These are phyloP conservation scores for Peterozyma xylosa DNA, from an alignment of 805 yeast species.

Conservation along the genomic window DNA sequence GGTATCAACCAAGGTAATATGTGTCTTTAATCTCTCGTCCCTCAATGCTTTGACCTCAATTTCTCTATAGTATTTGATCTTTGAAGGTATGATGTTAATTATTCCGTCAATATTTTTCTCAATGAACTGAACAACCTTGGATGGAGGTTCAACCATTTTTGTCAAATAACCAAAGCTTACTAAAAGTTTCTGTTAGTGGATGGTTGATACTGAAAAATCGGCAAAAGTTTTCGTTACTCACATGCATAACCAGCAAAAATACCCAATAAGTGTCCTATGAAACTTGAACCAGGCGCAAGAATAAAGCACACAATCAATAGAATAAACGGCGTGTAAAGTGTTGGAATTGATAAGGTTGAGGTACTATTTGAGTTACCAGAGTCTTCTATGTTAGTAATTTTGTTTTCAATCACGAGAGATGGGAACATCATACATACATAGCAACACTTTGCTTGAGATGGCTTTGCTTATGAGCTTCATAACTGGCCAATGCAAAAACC, in stretches of 20 bases:
- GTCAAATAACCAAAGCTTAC: slow-evolving; percentile 49
- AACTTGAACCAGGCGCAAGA: slow-evolving; percentile 58
- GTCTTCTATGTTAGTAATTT: slow-evolving; percentile 30
- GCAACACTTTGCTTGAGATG: slow-evolving; percentile 15
- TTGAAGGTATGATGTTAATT: slow-evolving; percentile 46
- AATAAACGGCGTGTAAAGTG: slow-evolving; percentile 49
- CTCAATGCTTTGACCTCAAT: slow-evolving; percentile 45
- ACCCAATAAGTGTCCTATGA: slow-evolving; percentile 70
- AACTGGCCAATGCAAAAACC: slow-evolving; percentile 61
- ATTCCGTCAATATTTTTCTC: slow-evolving; percentile 45
- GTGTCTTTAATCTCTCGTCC: slow-evolving; percentile 14
- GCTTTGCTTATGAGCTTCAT: slow-evolving; percentile 44
- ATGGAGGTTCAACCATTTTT: slow-evolving; percentile 56
- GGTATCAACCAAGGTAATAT: slow-evolving; percentile 11
- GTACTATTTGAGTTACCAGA: slow-evolving; percentile 10
- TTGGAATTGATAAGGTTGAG: slow-evolving; percentile 43
- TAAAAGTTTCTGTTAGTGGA: too few species aligned
- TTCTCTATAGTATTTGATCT: slow-evolving; percentile 54
- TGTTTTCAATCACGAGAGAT: slow-evolving; percentile 22
- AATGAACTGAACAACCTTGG: slow-evolving; percentile 53
- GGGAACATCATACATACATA: slow-evolving; percentile 2
- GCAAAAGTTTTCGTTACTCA: too few species aligned
- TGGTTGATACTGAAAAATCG: too few species aligned
- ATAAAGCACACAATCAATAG: slow-evolving; percentile 41
- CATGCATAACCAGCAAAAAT: slow-evolving; percentile 55